Evolutionary conservation across 495 filamentous ascomycete genomes (phyloP).

Genomic region (Aspergillus sclerotiicarbonarius): DNA sequence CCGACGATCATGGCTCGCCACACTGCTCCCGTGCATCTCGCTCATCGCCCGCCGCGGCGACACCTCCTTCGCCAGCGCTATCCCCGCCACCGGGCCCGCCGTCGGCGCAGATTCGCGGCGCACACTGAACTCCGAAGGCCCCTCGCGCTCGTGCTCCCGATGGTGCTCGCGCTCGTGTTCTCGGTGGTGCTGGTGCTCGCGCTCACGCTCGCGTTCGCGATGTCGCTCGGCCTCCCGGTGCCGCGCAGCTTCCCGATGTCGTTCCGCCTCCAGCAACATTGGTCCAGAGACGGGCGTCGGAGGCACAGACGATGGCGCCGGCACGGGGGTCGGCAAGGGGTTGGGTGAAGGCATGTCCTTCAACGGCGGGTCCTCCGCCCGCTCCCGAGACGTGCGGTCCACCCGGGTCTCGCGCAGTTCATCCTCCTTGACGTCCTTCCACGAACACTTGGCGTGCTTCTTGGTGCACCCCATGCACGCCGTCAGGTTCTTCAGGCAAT

Average conservation of each 20-base stretch:
- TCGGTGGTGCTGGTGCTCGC: conserved; percentile 16
- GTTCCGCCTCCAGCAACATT: conserved; percentile 10
- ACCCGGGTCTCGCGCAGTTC: conserved; percentile 51
- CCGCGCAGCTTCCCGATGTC: conserved; percentile 5
- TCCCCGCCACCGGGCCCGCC: conserved; percentile 14
- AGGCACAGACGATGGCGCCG: conserved; percentile 16
- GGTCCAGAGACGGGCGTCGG: conserved; percentile 18
- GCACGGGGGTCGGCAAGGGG: conserved; percentile 7
- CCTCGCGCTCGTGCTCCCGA: conserved; percentile 13
- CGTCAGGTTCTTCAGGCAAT: conserved; percentile 80
- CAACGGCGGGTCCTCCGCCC: conserved; percentile 20
- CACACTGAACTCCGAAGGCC: conserved; percentile 9
- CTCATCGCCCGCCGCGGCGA: conserved; percentile 45
- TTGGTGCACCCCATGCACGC: conserved; percentile 85
- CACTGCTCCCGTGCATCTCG: conserved; percentile 34
- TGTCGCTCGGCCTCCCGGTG: conserved; percentile 12
- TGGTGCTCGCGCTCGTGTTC: conserved; percentile 7
- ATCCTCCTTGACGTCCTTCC: conserved; percentile 71
- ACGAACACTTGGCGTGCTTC: conserved; percentile 83
- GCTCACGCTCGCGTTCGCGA: conserved; percentile 14
- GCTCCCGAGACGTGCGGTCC: conserved; percentile 17
- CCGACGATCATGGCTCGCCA: conserved; percentile 20
- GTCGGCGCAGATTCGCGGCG: conserved; percentile 39
- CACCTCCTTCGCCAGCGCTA: conserved; percentile 18
- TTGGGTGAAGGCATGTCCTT: conserved; percentile 15